Evolutionary conservation across 2,329 filamentous ascomycete species (phyloP).

Genomic region (Cercospora janseana): DNA sequence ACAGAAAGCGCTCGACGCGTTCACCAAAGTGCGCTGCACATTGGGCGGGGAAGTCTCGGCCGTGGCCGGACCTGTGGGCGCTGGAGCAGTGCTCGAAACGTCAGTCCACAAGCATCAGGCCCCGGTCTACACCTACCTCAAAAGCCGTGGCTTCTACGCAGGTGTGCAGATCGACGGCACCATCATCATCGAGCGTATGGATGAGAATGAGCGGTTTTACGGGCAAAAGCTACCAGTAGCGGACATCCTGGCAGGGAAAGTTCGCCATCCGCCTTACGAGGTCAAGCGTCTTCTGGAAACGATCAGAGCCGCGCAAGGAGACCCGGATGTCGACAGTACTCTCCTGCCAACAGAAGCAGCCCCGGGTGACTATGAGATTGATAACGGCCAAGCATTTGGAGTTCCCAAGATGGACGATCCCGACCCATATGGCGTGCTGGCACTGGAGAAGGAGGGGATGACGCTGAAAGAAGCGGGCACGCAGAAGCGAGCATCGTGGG

Average conservation of each 20-base stretch:
- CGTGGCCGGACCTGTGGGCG: slow-evolving; percentile 72
- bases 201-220: slow-evolving; percentile 86
- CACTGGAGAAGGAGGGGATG: slow-evolving; percentile 84
- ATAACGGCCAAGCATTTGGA: slow-evolving; percentile 63
- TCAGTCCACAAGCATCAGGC: slow-evolving; percentile 66
- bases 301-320: slow-evolving; percentile 82
- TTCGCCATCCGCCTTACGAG: slow-evolving; percentile 56
- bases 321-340: slow-evolving; percentile 67
- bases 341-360: slow-evolving; percentile 68
- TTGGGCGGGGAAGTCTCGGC: slow-evolving; percentile 78
- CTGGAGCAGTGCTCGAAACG: slow-evolving; percentile 70
- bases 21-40: slow-evolving; percentile 74
- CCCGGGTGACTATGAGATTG: slow-evolving; percentile 69
- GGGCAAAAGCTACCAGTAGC: slow-evolving; percentile 61
- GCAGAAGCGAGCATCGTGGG: slow-evolving; percentile 68
- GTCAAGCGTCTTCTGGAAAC: slow-evolving; percentile 70
- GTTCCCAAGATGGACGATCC: slow-evolving; percentile 77
- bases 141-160: slow-evolving; percentile 83
- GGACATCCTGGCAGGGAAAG: slow-evolving; percentile 63
- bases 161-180: slow-evolving; percentile 86
- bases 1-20: slow-evolving; percentile 76
- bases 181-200: slow-evolving; percentile 78
- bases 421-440: slow-evolving; percentile 86
- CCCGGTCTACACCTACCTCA: slow-evolving; percentile 82
- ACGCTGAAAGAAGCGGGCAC: slow-evolving; percentile 89